Evolutionary conservation across 805 yeast genomes (phyloP).

Genomic region (Candida fluviatilis): DNA sequence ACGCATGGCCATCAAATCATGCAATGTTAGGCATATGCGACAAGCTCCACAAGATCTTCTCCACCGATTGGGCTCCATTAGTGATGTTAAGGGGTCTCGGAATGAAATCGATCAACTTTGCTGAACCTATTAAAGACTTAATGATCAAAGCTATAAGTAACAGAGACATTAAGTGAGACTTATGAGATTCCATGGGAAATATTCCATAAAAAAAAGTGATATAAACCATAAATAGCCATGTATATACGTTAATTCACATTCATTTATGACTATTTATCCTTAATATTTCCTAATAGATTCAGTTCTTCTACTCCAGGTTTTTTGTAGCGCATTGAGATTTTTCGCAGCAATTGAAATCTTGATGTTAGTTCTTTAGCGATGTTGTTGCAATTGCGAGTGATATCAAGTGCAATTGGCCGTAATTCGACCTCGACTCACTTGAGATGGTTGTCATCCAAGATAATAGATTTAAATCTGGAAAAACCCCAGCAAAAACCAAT

Average conservation of each 20-base stretch:
- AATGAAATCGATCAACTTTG: constrained; percentile 58
- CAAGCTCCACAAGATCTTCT: constrained; percentile 82
- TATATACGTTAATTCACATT: too few species aligned
- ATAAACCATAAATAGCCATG: too few species aligned
- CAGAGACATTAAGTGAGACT: constrained; percentile 1
- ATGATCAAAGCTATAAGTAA: constrained; percentile 49
- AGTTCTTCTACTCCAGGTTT: too few species aligned
- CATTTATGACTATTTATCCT: too few species aligned
- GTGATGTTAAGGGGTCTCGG: constrained; percentile 77
- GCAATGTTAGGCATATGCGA: constrained; percentile 83
- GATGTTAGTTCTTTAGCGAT: too few species aligned
- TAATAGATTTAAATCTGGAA: constrained; percentile 2
- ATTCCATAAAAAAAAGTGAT: too few species aligned
- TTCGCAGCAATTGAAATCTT: not conserved
- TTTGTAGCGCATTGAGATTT: not conserved
- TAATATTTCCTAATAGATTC: too few species aligned
- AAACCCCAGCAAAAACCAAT: constrained; percentile 12
- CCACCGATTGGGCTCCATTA: constrained; percentile 67
- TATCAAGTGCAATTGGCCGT: not conserved
- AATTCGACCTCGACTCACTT: not conserved
- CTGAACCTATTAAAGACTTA: constrained; percentile 63
- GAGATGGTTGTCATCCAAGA: constrained; percentile 1
- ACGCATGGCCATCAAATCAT: constrained; percentile 79
- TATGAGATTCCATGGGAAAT: not conserved
- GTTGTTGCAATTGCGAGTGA: not conserved